Conservation (phyloP, 371 early-diverging fungal genomes). For the Chytridium lagenaria region DNA sequence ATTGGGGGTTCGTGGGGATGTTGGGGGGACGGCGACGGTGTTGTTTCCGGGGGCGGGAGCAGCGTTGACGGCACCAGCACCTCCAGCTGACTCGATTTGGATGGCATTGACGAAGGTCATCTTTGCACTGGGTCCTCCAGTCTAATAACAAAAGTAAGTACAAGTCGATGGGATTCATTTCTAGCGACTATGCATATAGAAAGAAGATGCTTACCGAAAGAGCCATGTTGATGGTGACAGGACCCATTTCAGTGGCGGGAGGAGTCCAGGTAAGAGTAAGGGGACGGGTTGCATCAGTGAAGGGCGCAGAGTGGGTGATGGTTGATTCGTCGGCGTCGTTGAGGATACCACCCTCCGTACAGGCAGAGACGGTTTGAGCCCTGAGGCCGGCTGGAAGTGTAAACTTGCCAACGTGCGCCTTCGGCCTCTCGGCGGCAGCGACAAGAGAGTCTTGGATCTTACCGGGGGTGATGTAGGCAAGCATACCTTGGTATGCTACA, state of each 20-base stretch:
- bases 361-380: conserved; percentile 29
- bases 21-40: background rate
- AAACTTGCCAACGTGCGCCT: conserved; percentile 32
- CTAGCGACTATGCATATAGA: too few relatives aligned
- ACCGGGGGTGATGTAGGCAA: conserved; percentile 36
- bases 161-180: too few relatives aligned
- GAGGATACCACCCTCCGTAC: conserved; percentile 23
- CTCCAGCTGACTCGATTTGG: background rate
- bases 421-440: conserved; percentile 24
- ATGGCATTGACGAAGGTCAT: conserved; percentile 16
- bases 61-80: conserved; percentile 7
- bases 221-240: conserved; percentile 28
- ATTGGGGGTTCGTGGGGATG: background rate
- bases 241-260: conserved; percentile 9
- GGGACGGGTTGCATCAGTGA: conserved; percentile 14
- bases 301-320: conserved; percentile 31
- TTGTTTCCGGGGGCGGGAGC: background rate
- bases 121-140: too few relatives aligned
- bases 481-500: conserved; percentile 18
- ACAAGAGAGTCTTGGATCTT: conserved; percentile 16
- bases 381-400: conserved; percentile 27
- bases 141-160: too few relatives aligned
- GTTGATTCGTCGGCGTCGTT: conserved; percentile 30
- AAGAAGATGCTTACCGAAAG: conserved; percentile 12
- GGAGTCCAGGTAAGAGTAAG: conserved; percentile 14